Conservation (phyloP, 345 rosid species). For the Moricandia arvensis region DNA sequence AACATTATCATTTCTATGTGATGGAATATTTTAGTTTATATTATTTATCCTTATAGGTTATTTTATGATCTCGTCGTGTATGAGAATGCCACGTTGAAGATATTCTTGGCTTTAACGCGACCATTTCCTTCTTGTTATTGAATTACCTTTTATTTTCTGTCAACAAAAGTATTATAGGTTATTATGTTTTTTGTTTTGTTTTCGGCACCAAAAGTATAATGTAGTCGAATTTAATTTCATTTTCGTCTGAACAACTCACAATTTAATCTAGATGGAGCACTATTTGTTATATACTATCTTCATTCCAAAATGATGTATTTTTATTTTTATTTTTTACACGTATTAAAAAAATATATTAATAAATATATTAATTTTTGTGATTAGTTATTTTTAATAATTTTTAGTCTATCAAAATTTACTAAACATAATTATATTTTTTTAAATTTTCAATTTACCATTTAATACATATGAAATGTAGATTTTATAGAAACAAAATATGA, state of each 20-base stretch:
- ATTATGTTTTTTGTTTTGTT: neutral
- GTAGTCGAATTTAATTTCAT: neutral
- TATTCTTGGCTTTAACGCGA: constrained; percentile 35
- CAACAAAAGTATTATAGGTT: neutral
- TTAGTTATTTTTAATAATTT: no score
- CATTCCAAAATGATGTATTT: no score
- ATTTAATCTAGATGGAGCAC: neutral
- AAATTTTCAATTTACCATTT: no score
- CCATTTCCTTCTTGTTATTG: constrained; percentile 13
- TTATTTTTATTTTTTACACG: no score
- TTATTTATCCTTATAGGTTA: neutral
- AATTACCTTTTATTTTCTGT: neutral
- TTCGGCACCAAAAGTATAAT: neutral
- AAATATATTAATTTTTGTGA: no score
- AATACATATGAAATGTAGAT: no score
- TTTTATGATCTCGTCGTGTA: neutral
- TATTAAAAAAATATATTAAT: no score
- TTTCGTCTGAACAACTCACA: neutral
- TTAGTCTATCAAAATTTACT: no score
- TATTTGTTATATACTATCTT: neutral
- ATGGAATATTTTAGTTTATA: neutral
- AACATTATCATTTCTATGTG: neutral
- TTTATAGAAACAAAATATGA: no score
- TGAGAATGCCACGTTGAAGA: constrained; percentile 33
- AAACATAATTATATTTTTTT: no score